Evolutionary conservation across 2,329 filamentous ascomycete species (phyloP).

Genomic region (Colletotrichum tropicicola): DNA sequence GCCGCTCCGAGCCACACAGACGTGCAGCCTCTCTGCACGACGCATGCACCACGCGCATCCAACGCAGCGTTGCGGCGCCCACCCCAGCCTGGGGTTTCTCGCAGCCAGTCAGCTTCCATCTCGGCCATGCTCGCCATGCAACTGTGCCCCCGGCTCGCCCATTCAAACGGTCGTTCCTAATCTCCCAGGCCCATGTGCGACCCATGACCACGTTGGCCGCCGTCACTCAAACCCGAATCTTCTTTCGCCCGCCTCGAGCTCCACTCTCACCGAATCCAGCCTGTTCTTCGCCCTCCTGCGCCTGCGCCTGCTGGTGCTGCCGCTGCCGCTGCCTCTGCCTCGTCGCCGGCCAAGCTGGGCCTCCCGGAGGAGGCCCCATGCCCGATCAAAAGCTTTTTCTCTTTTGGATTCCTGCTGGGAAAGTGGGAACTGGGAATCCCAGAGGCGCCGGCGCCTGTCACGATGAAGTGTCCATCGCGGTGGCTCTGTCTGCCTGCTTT

Average conservation of each 20-base stretch:
- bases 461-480: neutral
- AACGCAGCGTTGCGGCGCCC: conserved; percentile 25
- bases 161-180: conserved; percentile 31
- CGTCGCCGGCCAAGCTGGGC: conserved; percentile 1
- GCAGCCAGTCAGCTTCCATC: conserved; percentile 7
- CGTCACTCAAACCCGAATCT: conserved; percentile 28
- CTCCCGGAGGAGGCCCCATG: neutral
- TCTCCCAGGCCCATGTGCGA: conserved; percentile 29
- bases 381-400: neutral
- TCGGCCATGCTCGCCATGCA: neutral
- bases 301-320: neutral
- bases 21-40: conserved; percentile 14
- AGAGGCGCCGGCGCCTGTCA: neutral
- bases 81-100: neutral
- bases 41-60: conserved; percentile 21
- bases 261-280: conserved; percentile 20
- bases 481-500: neutral
- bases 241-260: neutral
- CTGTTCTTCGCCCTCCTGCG: neutral
- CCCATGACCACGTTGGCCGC: conserved; percentile 30
- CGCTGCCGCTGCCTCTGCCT: neutral
- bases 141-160: conserved; percentile 14
- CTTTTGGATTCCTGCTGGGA: neutral
- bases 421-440: neutral
- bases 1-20: conserved; percentile 29